A percentile compares a stretch with the other conserved stretches of the same genome.
Conservation (phyloP, 1,284 basidiomycete species). For the Xerocomus amazonicus region DNA sequence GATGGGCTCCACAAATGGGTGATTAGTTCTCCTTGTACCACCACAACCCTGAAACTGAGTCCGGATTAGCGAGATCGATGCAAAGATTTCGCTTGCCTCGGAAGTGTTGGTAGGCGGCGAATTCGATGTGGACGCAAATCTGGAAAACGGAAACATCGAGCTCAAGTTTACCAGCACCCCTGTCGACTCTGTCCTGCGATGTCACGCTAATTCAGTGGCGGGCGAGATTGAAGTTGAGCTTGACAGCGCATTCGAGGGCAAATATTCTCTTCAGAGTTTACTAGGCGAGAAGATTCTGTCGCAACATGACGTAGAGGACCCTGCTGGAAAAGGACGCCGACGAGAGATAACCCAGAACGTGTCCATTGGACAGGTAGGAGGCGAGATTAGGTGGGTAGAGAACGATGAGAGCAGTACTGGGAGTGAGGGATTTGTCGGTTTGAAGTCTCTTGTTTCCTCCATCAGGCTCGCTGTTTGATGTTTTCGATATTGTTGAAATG, state of each 20-base stretch:
- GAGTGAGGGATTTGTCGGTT: conserved; percentile 17
- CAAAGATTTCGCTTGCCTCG: conserved; percentile 30
- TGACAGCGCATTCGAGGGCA: conserved; percentile 43
- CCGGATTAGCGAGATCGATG: conserved; percentile 29
- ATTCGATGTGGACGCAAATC: conserved; percentile 35
- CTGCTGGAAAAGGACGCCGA: conserved; percentile 36
- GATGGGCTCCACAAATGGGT: conserved; percentile 41
- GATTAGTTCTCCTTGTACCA: conserved; percentile 6
- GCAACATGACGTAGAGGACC: conserved; percentile 34
- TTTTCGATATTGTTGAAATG: too few species aligned
- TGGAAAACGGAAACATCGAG: conserved; percentile 31
- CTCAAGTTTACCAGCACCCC: conserved; percentile 38
- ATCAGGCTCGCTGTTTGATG: conserved; percentile 24
- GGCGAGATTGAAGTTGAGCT: conserved; percentile 33
- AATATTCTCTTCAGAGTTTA: conserved; percentile 34
- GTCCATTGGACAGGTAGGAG: conserved; percentile 8
- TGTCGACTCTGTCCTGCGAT: conserved; percentile 38
- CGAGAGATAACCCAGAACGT: conserved; percentile 21
- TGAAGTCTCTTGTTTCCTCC: conserved; percentile 18
- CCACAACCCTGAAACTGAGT: conserved; percentile 4
- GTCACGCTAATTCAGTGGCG: conserved; percentile 32
- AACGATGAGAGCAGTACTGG: conserved; percentile 16
- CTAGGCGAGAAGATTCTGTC: conserved; percentile 23
- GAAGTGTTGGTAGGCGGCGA: conserved; percentile 27
- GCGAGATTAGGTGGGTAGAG: conserved; percentile 26